Percentiles rank a stretch among this genome's conserved stretches.
phyloP scores from a whole-genome alignment of 2,329 filamentous ascomycete genomes.

The Onygenales sp. region DNA sequence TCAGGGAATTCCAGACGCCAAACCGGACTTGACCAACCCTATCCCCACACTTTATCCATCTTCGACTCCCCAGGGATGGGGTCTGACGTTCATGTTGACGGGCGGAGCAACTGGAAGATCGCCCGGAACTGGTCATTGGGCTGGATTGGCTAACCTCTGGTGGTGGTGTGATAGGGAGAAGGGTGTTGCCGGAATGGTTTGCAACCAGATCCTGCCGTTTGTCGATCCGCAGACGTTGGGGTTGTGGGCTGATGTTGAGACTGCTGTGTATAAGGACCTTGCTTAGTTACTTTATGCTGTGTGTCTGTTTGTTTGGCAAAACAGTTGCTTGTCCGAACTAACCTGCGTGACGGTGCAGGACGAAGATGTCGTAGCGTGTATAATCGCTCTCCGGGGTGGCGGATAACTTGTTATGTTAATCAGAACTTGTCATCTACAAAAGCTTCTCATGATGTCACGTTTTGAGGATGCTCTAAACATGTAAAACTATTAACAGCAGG shows the following conservation, averaged over 20 bases:
- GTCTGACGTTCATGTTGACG: constrained; percentile 50
- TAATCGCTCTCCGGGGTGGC: too few relatives aligned
- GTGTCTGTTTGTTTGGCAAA: too few relatives aligned
- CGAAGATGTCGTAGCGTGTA: too few relatives aligned
- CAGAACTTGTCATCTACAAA: too few relatives aligned
- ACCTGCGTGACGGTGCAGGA: too few relatives aligned
- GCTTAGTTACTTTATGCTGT: neutral
- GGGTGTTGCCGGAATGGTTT: constrained; percentile 46
- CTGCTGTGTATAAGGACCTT: neutral
- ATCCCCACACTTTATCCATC: constrained; percentile 42
- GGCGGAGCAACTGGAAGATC: constrained; percentile 45
- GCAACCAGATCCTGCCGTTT: constrained; percentile 44
- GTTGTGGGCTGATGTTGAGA: constrained; percentile 27
- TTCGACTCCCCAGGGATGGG: constrained; percentile 52
- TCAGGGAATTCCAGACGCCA: constrained; percentile 36
- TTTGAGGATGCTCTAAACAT: too few relatives aligned
- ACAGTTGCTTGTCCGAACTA: too few relatives aligned
- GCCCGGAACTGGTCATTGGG: constrained; percentile 45
- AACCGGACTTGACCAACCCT: constrained; percentile 40
- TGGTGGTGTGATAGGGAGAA: constrained; percentile 56
- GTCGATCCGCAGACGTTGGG: constrained; percentile 32
- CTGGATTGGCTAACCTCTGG: constrained; percentile 49
- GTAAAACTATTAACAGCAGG: too few relatives aligned
- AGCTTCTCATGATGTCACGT: too few relatives aligned
- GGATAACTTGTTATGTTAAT: too few relatives aligned